Base-by-base conservation (phyloP, 139 green algal species). In the Haematococcus lacustris region DNA sequence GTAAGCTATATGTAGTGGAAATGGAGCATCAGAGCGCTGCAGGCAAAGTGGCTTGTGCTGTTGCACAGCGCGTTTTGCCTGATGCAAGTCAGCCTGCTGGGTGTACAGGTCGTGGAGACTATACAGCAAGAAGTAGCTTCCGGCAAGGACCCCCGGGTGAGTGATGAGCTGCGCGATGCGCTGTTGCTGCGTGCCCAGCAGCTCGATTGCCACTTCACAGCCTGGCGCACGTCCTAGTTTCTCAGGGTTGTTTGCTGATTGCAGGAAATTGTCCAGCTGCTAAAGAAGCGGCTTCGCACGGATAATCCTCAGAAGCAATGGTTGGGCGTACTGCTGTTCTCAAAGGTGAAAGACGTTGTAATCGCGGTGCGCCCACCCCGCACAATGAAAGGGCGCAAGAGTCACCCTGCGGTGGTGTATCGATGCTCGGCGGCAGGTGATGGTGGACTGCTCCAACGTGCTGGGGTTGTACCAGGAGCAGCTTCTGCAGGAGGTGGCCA, bases 271-370 rank as follows among this genome's bases (percentile, higher is more conserved):
- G 68, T 76, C 4, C 38, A 2, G 6, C 73, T 83, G 63, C 69
- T 89, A 2, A 84, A 85, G 65, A 70, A 76, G 37, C 71, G 84
- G 0, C 64, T 89, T 63, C 76, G 79, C 39, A 83, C 80, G 60
- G 80, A 89, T 57, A 85, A 89, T 61, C 84, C 84, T 3, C 84
- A 89, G 66, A 89, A 89, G 76, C 84, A 89, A 60, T 89, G 73
- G 71, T 66, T 89, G 51, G 74, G 76, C 2, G 78, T 89, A 21
- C 64, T 81, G 33, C 83, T 88, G 47, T 73, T 83, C 21, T 71
- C 62, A 4, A 79, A 82, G 77, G 77, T n/a, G n/a, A n/a, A n/a
- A n/a, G n/a, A n/a, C n/a, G n/a, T n/a, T n/a, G n/a, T n/a, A n/a
- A n/a, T n/a, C n/a, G n/a, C n/a, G n/a, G n/a, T n/a, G n/a, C n/a